A percentile compares a stretch with the other conserved stretches of the same genome.
Conservation (phyloP, 371 early-diverging fungal species). For the Mucor racemosus region DNA sequence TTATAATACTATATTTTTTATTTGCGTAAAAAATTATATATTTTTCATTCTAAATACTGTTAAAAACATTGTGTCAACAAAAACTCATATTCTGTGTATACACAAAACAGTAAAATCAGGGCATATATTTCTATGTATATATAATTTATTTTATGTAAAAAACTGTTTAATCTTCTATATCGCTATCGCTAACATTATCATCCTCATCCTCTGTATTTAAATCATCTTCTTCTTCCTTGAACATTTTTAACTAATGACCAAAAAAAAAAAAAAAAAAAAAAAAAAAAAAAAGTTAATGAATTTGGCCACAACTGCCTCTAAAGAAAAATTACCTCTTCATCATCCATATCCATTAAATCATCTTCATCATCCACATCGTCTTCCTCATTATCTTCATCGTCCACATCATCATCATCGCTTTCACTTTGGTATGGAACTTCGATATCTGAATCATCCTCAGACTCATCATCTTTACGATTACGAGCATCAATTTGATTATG, state of each 20-base stretch:
- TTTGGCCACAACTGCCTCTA: neutral
- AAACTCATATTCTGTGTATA: no score
- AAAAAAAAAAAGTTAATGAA: neutral
- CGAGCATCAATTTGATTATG: conserved; percentile 68
- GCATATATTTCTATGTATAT: neutral
- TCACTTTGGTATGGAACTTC: conserved; percentile 42
- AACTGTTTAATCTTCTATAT: conserved; percentile 24
- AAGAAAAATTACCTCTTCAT: conserved; percentile 11
- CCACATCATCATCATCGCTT: conserved; percentile 47
- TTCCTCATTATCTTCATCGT: conserved; percentile 52
- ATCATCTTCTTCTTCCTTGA: conserved; percentile 32
- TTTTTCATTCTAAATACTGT: no score
- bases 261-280: neutral
- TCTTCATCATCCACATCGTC: conserved; percentile 40
- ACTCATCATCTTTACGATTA: conserved; percentile 44
- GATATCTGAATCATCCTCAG: conserved; percentile 35
- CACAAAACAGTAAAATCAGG: no score
- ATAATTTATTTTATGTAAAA: neutral
- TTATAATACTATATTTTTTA: no score
- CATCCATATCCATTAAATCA: conserved; percentile 26
- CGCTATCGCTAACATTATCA: conserved; percentile 28
- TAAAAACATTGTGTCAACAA: no score
- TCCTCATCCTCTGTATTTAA: conserved; percentile 20
- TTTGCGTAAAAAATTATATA: no score
- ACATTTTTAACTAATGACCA: conserved; percentile 18